Evolutionary conservation across 2,329 filamentous ascomycete genomes (phyloP).

Genomic region (Aschersonia sp.): DNA sequence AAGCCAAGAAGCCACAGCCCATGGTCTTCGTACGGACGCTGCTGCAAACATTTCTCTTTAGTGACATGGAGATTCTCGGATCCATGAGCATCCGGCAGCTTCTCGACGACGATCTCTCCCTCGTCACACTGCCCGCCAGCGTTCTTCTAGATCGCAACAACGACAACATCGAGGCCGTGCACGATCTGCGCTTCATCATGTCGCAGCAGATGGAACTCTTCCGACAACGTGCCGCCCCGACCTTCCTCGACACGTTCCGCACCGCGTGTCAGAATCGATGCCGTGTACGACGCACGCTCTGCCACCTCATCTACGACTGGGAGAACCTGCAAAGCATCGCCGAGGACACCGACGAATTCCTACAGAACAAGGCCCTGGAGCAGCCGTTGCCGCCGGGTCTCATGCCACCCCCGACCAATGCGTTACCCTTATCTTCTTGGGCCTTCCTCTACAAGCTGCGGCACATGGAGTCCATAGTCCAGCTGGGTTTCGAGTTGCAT

Average conservation of each 20-base stretch:
- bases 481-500: slow-evolving; percentile 87
- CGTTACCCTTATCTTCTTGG: slow-evolving; percentile 72
- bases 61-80: slow-evolving; percentile 55
- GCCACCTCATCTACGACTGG: slow-evolving; percentile 71
- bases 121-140: slow-evolving; percentile 59
- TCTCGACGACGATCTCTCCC: slow-evolving; percentile 68
- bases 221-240: slow-evolving; percentile 45
- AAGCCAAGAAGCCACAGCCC: slow-evolving; percentile 68
- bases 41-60: slow-evolving; percentile 62
- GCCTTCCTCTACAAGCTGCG: slow-evolving; percentile 80
- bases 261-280: slow-evolving; percentile 83
- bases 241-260: slow-evolving; percentile 72
- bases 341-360: slow-evolving; percentile 57
- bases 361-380: slow-evolving; percentile 49
- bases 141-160: slow-evolving; percentile 58
- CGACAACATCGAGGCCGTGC: slow-evolving; percentile 60
- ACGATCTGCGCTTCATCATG: slow-evolving; percentile 61
- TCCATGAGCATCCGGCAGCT: slow-evolving; percentile 57
- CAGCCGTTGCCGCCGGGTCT: slow-evolving; percentile 31
- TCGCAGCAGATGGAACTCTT: slow-evolving; percentile 60
- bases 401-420: slow-evolving; percentile 30
- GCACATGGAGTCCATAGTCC: slow-evolving; percentile 74
- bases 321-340: slow-evolving; percentile 72
- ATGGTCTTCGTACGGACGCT: slow-evolving; percentile 72
- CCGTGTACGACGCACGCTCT: slow-evolving; percentile 77